Percentiles rank a stretch among this genome's conserved stretches.
These are phyloP conservation scores for Cylindrotheca fusiformis DNA, from an alignment of 108 stramenopile genomes.

Conservation along the genomic window DNA sequence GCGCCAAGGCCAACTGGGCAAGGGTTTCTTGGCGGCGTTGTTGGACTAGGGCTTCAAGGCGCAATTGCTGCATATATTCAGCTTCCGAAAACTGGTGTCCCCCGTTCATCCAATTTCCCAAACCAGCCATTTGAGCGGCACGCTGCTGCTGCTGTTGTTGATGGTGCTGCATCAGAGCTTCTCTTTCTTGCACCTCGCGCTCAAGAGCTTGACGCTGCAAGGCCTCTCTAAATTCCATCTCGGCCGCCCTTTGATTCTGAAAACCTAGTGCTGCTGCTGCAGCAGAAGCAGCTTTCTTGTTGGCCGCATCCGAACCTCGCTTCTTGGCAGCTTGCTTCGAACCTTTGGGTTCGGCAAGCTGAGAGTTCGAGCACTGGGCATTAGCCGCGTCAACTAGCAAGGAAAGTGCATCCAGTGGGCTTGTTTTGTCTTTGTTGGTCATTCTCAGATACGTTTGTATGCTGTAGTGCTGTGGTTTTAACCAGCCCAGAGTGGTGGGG, in stretches of 20 bases:
- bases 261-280: slow-evolving; percentile 6
- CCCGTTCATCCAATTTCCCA: background rate
- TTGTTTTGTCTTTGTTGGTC: background rate
- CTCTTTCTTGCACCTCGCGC: slow-evolving; percentile 7
- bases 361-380: slow-evolving; percentile 9
- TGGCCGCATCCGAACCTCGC: background rate
- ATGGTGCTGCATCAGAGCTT: slow-evolving; percentile 5
- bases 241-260: slow-evolving; percentile 2
- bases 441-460: too few relatives aligned
- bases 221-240: slow-evolving; percentile 4
- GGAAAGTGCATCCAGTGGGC: slow-evolving; percentile 3
- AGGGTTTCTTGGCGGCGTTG: slow-evolving; percentile 27
- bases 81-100: slow-evolving; percentile 5
- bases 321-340: background rate
- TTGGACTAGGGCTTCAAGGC: slow-evolving; percentile 30
- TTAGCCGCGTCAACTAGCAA: slow-evolving; percentile 27
- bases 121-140: slow-evolving; percentile 10
- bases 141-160: slow-evolving; percentile 9
- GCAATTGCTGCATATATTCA: slow-evolving; percentile 30
- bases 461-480: too few relatives aligned
- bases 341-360: background rate
- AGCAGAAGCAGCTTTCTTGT: background rate
- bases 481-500: too few relatives aligned
- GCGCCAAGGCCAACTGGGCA: slow-evolving; percentile 22
- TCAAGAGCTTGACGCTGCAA: slow-evolving; percentile 1